Evolutionary conservation across 2,329 filamentous ascomycete species (phyloP).

Genomic region (Coleophoma crateriformis): DNA sequence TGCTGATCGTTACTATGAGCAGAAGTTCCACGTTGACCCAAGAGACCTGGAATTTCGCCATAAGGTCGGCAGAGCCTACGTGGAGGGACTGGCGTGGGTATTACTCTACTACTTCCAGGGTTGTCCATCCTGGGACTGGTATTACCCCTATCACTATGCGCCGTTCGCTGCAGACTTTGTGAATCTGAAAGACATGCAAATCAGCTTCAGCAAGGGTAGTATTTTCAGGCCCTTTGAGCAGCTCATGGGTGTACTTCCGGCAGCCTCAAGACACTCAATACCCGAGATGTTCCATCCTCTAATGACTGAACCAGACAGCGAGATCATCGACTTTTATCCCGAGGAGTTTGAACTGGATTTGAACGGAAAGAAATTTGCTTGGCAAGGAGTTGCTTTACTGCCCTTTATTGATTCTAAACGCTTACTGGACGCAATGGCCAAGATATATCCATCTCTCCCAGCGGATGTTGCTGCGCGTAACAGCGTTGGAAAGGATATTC

Average conservation of each 20-base stretch:
- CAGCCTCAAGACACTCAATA: conserved; percentile 86
- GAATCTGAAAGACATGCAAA: conserved; percentile 70
- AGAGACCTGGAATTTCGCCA: conserved; percentile 81
- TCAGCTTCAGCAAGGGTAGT: conserved; percentile 76
- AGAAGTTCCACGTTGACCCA: conserved; percentile 85
- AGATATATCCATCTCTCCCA: conserved; percentile 74
- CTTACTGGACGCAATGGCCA: conserved; percentile 74
- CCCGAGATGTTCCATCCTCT: conserved; percentile 83
- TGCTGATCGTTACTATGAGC: conserved; percentile 90
- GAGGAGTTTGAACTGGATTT: conserved; percentile 89
- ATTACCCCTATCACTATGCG: conserved; percentile 97
- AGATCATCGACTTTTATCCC: conserved; percentile 97
- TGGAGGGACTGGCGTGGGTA: conserved; percentile 93
- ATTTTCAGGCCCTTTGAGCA: conserved; percentile 94
- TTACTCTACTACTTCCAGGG: conserved; percentile 97
- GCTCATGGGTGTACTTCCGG: conserved; percentile 94
- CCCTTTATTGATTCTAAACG: conserved; percentile 95
- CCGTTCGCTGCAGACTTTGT: conserved; percentile 96
- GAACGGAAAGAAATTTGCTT: conserved; percentile 97
- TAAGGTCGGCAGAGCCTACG: conserved; percentile 84
- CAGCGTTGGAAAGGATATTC: conserved; percentile 69
- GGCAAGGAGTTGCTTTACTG: conserved; percentile 90
- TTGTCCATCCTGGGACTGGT: conserved; percentile 98
- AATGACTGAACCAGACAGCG: conserved; percentile 82
- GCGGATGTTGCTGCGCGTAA: conserved; percentile 77